Evolutionary conservation across 768 basidiomycete genomes (phyloP).

Genomic region (Lactifluus volemus): DNA sequence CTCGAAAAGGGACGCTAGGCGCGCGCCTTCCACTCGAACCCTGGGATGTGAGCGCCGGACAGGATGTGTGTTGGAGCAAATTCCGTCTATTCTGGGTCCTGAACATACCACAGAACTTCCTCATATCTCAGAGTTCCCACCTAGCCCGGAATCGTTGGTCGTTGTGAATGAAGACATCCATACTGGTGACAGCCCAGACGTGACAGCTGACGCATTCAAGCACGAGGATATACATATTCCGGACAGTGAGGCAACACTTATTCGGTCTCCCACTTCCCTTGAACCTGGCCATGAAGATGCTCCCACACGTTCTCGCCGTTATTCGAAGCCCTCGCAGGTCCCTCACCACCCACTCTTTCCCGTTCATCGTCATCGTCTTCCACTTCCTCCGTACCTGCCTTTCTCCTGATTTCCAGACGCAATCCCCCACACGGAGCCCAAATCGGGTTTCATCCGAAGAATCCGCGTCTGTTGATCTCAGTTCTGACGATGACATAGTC

Average conservation of each 20-base stretch:
- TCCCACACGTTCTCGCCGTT: constrained; percentile 28
- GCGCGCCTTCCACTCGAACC: constrained; percentile 37
- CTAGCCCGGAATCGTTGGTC: constrained; percentile 3
- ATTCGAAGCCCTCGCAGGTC: constrained; percentile 25
- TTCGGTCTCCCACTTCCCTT: constrained; percentile 14
- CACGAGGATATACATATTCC: constrained; percentile 6
- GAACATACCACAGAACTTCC: constrained; percentile 7
- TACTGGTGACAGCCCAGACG: neutral
- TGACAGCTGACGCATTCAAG: neutral
- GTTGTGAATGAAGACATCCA: neutral
- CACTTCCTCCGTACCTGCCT: constrained; percentile 20
- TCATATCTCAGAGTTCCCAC: constrained; percentile 2
- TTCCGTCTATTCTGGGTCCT: constrained; percentile 9
- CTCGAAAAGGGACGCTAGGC: constrained; percentile 35
- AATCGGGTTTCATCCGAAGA: constrained; percentile 11
- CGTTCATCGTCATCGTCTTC: constrained; percentile 27
- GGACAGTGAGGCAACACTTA: neutral
- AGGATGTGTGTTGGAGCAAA: constrained; percentile 6
- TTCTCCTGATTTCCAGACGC: constrained; percentile 16
- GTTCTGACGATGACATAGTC: neutral
- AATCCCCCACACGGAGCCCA: constrained; percentile 4
- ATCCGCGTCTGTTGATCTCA: constrained; percentile 5
- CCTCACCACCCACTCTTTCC: constrained; percentile 26
- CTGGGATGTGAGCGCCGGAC: constrained; percentile 27
- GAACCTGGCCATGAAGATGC: constrained; percentile 23